Evolutionary conservation across 1,284 basidiomycete genomes (phyloP), one percentile per base, ranked within the genome.

Genomic region (Tilletia walkeri): DNA sequence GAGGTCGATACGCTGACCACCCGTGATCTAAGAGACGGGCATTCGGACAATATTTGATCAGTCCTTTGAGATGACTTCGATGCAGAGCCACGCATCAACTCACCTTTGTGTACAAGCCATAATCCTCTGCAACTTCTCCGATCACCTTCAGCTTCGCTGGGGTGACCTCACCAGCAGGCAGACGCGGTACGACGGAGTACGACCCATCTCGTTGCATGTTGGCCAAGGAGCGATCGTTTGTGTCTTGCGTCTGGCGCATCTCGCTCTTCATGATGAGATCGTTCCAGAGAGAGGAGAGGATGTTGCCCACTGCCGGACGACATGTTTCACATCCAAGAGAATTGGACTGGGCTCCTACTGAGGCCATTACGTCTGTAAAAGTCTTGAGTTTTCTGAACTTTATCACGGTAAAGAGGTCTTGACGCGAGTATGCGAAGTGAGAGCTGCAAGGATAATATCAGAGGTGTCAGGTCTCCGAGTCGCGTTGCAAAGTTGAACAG

Each of bases 181-280:
- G 86, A 61, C 90, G 87, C 18, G 91, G 91, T 18, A 92, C 87
- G 70, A 92, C 90, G 1, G 88, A 90, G 83, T 90, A 92, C 0
- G 90, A 88, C 7, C 88, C 91, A 73, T 91, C 89, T 34, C 91
- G 86, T 80, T 92, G 91, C 65, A 92, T 90, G 79, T 92, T 92
- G 34, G 89, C 91, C 70, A 92, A 84, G 84, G 88, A 91, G 67
- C 86, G 85, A 73, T 83, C 84, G 73, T 90, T 90, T 30, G 90
- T 91, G 73, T 91, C 90, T 78, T 92, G 91, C 63, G 89, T 88
- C 78, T 88, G 87, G 74, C 89, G 88, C 75, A 90, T 89, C n/a
- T 84, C 85, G 0, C 89, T 88, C 30, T 87, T 84, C 87, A 92
- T 87, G 70, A 92, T 85, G 77, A 88, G 88, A 73, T 91, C 90